Percentiles rank a stretch among this genome's conserved stretches.
phyloP scores from a whole-genome alignment of 768 basidiomycete species.

The Mrakia blollopis region DNA sequence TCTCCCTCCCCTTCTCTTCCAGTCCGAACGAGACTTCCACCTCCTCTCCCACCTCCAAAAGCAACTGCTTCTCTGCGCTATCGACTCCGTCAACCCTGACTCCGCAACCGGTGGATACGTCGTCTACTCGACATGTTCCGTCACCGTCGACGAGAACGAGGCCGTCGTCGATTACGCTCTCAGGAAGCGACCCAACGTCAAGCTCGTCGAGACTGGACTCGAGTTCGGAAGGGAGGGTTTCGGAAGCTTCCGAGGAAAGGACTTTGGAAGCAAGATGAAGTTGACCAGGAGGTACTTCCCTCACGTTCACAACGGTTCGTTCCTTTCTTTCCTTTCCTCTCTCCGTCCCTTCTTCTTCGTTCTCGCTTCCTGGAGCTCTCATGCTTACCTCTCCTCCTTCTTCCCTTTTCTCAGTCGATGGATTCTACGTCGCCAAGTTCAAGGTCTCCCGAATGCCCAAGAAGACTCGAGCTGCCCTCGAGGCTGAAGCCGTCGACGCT shows the following conservation, averaged over 20 bases:
- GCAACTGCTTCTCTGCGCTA: conserved; percentile 94
- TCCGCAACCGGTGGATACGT: conserved; percentile 88
- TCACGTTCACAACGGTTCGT: conserved; percentile 81
- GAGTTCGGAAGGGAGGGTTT: conserved; percentile 91
- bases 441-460: conserved; percentile 79
- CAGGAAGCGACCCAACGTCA: conserved; percentile 85
- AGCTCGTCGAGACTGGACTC: conserved; percentile 85
- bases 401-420: conserved; percentile 63
- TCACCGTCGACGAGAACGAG: conserved; percentile 97
- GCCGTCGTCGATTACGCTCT: conserved; percentile 96
- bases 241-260: conserved; percentile 83
- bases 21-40: conserved; percentile 93
- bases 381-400: too few species aligned
- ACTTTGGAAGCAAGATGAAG: conserved; percentile 68
- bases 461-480: conserved; percentile 37
- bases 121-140: conserved; percentile 98
- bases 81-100: conserved; percentile 85
- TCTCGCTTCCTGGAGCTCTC: too few species aligned
- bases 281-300: conserved; percentile 86
- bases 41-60: conserved; percentile 97
- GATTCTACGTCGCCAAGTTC: conserved; percentile 98
- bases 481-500: conserved; percentile 42
- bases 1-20: neutral
- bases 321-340: neutral
- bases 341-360: neutral